phyloP scores from a whole-genome alignment of 257 asterid genomes.

The Petunia axillaris region DNA sequence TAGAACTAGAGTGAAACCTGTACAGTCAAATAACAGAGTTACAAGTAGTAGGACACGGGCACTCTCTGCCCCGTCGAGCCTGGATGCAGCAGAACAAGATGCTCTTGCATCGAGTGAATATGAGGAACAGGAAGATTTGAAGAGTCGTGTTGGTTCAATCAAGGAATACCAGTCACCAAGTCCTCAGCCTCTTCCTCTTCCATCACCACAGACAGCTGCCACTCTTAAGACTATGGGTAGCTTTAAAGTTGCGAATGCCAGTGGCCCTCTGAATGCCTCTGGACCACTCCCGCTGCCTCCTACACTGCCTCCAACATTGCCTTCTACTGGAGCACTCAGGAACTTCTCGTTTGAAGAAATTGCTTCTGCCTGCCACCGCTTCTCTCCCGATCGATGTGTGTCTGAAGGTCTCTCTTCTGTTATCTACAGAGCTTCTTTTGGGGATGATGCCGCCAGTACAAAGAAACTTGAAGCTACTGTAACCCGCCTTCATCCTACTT shows the following conservation, averaged over 20 bases:
- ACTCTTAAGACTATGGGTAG: conserved; percentile 63
- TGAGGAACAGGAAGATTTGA: conserved; percentile 75
- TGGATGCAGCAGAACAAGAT: conserved; percentile 68
- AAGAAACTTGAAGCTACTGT: conserved; percentile 84
- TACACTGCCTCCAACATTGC: conserved; percentile 49
- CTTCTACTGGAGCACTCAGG: conserved; percentile 53
- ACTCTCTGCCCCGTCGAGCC: conserved; percentile 80
- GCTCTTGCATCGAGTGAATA: conserved; percentile 51
- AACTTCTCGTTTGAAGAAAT: conserved; percentile 74
- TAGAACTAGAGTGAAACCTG: conserved; percentile 63
- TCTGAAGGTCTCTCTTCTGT: conserved; percentile 95
- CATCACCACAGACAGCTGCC: conserved; percentile 59
- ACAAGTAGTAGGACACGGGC: conserved; percentile 58
- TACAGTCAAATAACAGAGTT: conserved; percentile 41
- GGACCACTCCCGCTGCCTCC: conserved; percentile 94
- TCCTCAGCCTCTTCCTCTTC: conserved; percentile 98
- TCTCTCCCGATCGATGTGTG: conserved; percentile 84
- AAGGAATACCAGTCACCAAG: conserved; percentile 67
- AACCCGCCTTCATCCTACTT: conserved; percentile 76
- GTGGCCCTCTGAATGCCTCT: conserved; percentile 73
- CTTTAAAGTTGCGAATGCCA: conserved; percentile 61
- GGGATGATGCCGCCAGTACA: conserved; percentile 55
- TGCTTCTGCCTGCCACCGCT: conserved; percentile 88
- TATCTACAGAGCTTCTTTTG: conserved; percentile 80
- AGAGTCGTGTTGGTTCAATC: conserved; percentile 60